phyloP scores from a whole-genome alignment of 805 yeast genomes.

The Candida bentonensis region DNA sequence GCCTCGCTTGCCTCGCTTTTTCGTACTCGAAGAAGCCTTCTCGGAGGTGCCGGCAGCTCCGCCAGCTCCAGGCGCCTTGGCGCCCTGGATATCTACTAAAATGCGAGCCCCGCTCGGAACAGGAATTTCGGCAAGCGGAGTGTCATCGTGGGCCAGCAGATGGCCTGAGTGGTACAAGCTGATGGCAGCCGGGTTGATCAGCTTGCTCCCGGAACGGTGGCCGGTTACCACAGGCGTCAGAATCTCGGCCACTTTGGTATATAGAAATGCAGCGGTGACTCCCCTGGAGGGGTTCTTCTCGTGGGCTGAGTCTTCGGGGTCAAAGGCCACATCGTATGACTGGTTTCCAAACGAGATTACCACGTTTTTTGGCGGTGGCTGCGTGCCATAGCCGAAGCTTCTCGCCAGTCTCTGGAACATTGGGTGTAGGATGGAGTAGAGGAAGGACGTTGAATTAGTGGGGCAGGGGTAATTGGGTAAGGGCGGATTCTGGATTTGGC shows the following conservation, averaged over 20 bases:
- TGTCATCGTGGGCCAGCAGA: slow-evolving; percentile 26
- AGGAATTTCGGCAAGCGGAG: slow-evolving; percentile 35
- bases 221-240: slow-evolving; percentile 10
- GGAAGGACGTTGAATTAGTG: no score
- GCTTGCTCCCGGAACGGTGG: slow-evolving; percentile 7
- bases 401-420: slow-evolving; percentile 1
- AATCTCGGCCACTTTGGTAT: slow-evolving; percentile 40
- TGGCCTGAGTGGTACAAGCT: slow-evolving; percentile 12
- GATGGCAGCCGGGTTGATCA: slow-evolving; percentile 8
- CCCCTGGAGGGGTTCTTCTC: slow-evolving; percentile 41
- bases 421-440: no score
- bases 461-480: no score
- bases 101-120: slow-evolving; percentile 40
- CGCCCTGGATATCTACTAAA: slow-evolving; percentile 9
- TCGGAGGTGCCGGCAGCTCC: slow-evolving; percentile 2
- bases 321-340: slow-evolving; percentile 12
- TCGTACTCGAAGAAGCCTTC: background rate
- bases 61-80: slow-evolving; percentile 4
- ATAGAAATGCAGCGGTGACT: slow-evolving; percentile 48
- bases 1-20: slow-evolving; percentile 2
- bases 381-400: background rate
- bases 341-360: slow-evolving; percentile 4
- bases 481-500: no score
- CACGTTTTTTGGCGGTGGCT: background rate
- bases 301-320: slow-evolving; percentile 11